phyloP scores from a whole-genome alignment of 371 early-diverging fungal genomes.

The Mucor mucedo region DNA sequence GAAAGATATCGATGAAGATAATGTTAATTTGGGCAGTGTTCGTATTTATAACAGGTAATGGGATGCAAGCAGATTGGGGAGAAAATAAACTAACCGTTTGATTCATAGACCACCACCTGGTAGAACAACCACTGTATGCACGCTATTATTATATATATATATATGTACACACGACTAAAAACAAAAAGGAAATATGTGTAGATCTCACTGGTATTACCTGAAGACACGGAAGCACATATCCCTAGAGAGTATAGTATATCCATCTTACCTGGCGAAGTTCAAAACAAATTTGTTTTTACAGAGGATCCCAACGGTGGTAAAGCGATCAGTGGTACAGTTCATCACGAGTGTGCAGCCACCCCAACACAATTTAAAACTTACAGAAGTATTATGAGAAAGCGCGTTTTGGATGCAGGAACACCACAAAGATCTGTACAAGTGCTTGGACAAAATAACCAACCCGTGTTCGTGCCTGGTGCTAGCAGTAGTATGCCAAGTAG shows the following conservation, averaged over 20 bases:
- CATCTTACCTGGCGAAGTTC: slow-evolving; percentile 67
- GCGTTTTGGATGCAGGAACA: slow-evolving; percentile 63
- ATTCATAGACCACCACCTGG: slow-evolving; percentile 43
- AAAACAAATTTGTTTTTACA: slow-evolving; percentile 80
- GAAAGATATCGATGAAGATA: slow-evolving; percentile 69
- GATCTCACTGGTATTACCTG: slow-evolving; percentile 69
- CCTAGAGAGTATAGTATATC: slow-evolving; percentile 81
- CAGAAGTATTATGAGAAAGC: slow-evolving; percentile 76
- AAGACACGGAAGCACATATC: slow-evolving; percentile 54
- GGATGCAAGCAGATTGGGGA: neutral
- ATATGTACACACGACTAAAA: neutral
- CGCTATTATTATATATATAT: neutral
- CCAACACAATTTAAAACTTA: slow-evolving; percentile 69
- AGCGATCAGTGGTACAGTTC: slow-evolving; percentile 70
- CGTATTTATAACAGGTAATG: slow-evolving; percentile 74
- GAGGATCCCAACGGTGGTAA: slow-evolving; percentile 59
- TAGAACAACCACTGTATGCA: slow-evolving; percentile 15
- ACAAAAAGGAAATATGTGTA: slow-evolving; percentile 6
- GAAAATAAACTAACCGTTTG: neutral
- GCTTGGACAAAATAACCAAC: slow-evolving; percentile 58
- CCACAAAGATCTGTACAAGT: slow-evolving; percentile 65
- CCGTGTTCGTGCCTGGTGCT: slow-evolving; percentile 62
- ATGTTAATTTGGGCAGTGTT: slow-evolving; percentile 77
- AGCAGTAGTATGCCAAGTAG: slow-evolving; percentile 59
- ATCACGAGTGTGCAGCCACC: slow-evolving; percentile 82